Base-by-base conservation (phyloP, 345 rosid genomes). In the Microcos paniculata region DNA sequence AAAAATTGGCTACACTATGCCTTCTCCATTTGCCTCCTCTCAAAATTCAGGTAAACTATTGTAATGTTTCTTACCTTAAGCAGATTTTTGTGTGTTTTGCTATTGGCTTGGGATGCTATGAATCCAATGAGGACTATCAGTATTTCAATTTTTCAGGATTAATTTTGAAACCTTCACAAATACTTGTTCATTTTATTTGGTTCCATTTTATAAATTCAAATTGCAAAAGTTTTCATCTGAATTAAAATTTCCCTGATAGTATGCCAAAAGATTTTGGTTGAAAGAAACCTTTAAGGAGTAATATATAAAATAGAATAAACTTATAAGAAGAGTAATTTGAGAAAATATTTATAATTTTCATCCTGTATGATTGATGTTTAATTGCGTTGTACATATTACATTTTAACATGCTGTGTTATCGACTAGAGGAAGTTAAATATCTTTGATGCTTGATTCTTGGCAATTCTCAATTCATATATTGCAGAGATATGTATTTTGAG, bases 1-100 rank as follows among this genome's bases (percentile, higher is more conserved):
- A 31, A 81, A 87, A 46, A 72, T 75, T 79, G 91, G 90, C 21
- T 88, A 92, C 75, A 70, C 76, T 48, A 82, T 89, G 90, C 91
- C 94, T 58, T 96, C 98, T 26, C 90, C 97, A 62, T 82, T 83
- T 81, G 90, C 94, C 24, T 93, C 94, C 58, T 93, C 98, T 31
- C 98, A 93, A 78, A 89, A 88, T 80, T 93, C 99, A 88, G 99
- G 99, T 93, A 82, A 72, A 72, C 65, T 13, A 35, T 68, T 51
- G 58, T 26, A 80, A 33, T 35, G 30, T 55, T 76, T 40, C 67
- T 78, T 30, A 10, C 10, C 11, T 4, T n/a, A 42, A 23, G 2
- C 31, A 38, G 24, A 19, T 6, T 19, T 65, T n/a, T 40, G n/a
- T 64, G 1, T 42, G 45, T 42, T 42, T 42, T 42, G 45, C 45